Percentiles rank a stretch among this genome's conserved stretches.
phyloP scores from a whole-genome alignment of 2,329 filamentous ascomycete species.

The Penicillium digitatum region DNA sequence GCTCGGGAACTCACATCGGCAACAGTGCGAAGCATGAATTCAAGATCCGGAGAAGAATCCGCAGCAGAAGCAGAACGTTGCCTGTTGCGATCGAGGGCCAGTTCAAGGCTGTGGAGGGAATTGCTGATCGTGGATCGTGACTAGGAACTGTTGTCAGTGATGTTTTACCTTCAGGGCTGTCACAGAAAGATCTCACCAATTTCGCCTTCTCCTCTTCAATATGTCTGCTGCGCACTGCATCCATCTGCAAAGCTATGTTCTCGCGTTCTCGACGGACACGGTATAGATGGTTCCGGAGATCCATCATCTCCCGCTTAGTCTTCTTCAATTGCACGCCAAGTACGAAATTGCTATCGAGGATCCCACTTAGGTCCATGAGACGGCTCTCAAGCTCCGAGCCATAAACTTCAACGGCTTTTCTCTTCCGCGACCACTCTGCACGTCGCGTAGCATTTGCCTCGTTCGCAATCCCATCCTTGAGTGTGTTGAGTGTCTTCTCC shows the following conservation, averaged over 20 bases:
- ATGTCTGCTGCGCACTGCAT: conserved; percentile 45
- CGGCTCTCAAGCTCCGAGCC: conserved; percentile 48
- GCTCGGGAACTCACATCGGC: conserved; percentile 41
- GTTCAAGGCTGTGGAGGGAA: conserved; percentile 41
- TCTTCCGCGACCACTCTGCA: conserved; percentile 43
- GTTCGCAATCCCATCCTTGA: conserved; percentile 41
- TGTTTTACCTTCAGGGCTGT: neutral
- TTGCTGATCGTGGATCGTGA: conserved; percentile 42
- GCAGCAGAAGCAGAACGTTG: conserved; percentile 19
- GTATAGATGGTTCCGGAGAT: conserved; percentile 47
- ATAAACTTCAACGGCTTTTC: conserved; percentile 48
- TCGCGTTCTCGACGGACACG: conserved; percentile 48
- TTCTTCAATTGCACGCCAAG: conserved; percentile 45
- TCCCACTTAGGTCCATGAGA: conserved; percentile 51
- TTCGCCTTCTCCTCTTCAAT: conserved; percentile 37
- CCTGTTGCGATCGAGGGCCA: conserved; percentile 40
- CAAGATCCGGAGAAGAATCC: conserved; percentile 35
- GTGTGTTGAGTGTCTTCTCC: conserved; percentile 43
- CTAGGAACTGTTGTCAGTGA: conserved; percentile 24
- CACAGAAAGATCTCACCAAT: conserved; percentile 26
- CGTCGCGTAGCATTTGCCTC: conserved; percentile 39
- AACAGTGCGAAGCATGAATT: conserved; percentile 43
- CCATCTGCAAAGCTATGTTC: conserved; percentile 48
- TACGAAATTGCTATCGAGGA: conserved; percentile 49
- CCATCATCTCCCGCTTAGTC: conserved; percentile 45